These are phyloP conservation scores for Petunia hybrid DNA, from an alignment of 305 asterid species.

Conservation along the genomic window DNA sequence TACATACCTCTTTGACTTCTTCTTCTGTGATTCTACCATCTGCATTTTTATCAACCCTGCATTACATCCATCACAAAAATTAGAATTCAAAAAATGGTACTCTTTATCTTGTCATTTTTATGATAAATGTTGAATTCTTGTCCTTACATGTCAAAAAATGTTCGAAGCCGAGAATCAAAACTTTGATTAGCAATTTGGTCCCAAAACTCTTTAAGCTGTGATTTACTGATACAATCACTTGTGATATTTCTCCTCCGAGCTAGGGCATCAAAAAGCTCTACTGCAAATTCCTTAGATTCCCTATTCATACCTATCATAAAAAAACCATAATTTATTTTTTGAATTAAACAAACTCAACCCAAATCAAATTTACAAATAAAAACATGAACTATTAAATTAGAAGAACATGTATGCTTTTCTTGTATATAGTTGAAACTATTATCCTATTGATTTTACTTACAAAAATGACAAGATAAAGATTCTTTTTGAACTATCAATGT, in stretches of 20 bases:
- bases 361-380: not conserved
- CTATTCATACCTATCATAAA: constrained; percentile 33
- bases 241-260: constrained; percentile 73
- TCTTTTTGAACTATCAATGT: too few relatives aligned
- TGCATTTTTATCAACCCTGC: constrained; percentile 98
- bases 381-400: not conserved
- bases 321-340: not conserved
- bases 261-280: constrained; percentile 82
- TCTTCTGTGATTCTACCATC: constrained; percentile 90
- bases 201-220: constrained; percentile 85
- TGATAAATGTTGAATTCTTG: not conserved
- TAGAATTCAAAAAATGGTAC: not conserved
- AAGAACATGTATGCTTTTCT: not conserved
- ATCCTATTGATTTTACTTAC: not conserved
- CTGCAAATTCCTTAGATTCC: constrained; percentile 84
- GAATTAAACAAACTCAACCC: not conserved
- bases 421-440: constrained; percentile 23
- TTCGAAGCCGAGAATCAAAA: constrained; percentile 87
- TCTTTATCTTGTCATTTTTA: not conserved
- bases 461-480: too few relatives aligned
- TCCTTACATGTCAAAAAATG: constrained; percentile 93
- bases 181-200: constrained; percentile 86
- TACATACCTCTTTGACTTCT: constrained; percentile 95
- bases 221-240: constrained; percentile 59
- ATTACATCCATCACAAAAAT: constrained; percentile 20